Percentiles rank a stretch among this genome's conserved stretches.
Evolutionary conservation across 495 filamentous ascomycete genomes (phyloP).

Genomic region (Xylaria nigripes): DNA sequence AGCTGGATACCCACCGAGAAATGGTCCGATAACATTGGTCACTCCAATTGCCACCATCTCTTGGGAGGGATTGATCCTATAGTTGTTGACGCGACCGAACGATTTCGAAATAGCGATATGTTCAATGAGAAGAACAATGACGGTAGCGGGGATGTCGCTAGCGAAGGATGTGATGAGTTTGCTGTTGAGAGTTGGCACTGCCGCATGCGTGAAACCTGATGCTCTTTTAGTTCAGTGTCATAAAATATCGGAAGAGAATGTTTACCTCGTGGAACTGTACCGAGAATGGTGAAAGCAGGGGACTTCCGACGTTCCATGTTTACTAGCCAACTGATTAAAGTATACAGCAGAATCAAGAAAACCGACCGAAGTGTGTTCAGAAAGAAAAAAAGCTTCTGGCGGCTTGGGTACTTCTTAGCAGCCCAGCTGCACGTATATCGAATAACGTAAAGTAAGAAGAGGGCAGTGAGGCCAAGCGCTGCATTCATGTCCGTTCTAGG

Average conservation of each 20-base stretch:
- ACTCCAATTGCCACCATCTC: constrained; percentile 94
- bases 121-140: constrained; percentile 93
- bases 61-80: constrained; percentile 95
- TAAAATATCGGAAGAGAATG: constrained; percentile 4
- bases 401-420: constrained; percentile 61
- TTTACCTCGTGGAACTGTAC: constrained; percentile 65
- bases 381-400: constrained; percentile 78
- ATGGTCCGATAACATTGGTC: constrained; percentile 84
- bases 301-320: constrained; percentile 51
- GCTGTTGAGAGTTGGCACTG: constrained; percentile 61
- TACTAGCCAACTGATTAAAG: constrained; percentile 78
- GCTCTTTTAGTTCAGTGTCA: constrained; percentile 11
- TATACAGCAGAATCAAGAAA: constrained; percentile 90
- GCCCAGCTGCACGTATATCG: constrained; percentile 57
- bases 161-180: constrained; percentile 55
- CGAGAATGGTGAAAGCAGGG: constrained; percentile 60
- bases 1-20: constrained; percentile 88
- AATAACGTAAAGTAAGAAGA: constrained; percentile 76
- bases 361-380: constrained; percentile 77
- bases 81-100: constrained; percentile 94
- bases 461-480: constrained; percentile 80
- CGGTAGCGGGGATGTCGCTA: constrained; percentile 61
- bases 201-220: constrained; percentile 67
- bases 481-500: constrained; percentile 63
- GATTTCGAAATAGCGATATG: constrained; percentile 98